Base-by-base conservation (phyloP, 2,329 filamentous ascomycete species). In the Rachicladosporium sp. region DNA sequence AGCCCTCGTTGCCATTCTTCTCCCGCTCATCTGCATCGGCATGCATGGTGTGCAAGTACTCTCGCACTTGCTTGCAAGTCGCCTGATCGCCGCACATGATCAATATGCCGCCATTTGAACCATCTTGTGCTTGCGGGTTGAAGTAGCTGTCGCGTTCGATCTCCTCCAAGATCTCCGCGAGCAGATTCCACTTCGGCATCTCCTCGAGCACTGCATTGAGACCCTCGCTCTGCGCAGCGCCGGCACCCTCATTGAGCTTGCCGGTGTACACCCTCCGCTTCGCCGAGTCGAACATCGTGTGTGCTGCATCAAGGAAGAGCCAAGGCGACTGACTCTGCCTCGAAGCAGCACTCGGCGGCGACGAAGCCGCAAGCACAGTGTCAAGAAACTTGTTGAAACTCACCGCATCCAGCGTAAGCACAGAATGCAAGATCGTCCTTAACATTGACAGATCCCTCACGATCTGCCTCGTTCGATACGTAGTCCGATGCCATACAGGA, bases 401-500 rank as follows among this genome's bases (percentile, higher is more conserved):
- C 27, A 96, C 86, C 12, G 86, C 79, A 60, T 98, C 91, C 50
- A 91, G 85, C 2, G 81, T 80, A 21, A 98, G 71, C 12, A 98
- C 69, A 37, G 73, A 74, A 51, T 89, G 82, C 10, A 98, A 71
- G 59, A 96, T 80, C 15, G 77, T 78, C 42, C 89, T 76, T 30
- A 98, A 70, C 11, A 94, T 78, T 1, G 80, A 82, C 50, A 98
- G 61, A 57, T 96, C 91, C 52, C 79, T 82, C 41, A 93, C 89
- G 50, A 98, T 94, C 61, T 95, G 88, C 53, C 82, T 85, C 2
- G 89, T 96, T 61, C 91, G 87, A 71, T 84, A 93, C 59, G 83
- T 95, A 38, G 94, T 84, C 39, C 91, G 78, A 65, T 98, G 91
- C 91, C 91, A 98, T 43, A 96, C 88, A 4, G 89, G 88, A 54